Evolutionary conservation across 345 rosid genomes (phyloP).

Genomic region (Gossypium bickii): DNA sequence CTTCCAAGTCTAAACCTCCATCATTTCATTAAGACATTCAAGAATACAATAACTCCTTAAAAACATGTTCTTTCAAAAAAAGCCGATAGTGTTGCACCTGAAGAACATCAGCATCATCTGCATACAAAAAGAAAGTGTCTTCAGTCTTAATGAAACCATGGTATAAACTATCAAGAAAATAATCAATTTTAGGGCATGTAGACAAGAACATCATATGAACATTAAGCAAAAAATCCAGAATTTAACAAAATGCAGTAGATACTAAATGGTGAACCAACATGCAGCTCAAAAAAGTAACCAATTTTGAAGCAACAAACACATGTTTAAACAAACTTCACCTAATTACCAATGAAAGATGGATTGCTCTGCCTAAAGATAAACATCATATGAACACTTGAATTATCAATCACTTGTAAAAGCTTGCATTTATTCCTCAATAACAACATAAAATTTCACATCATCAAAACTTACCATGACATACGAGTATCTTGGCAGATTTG

Average conservation of each 20-base stretch:
- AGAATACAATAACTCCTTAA: conserved; percentile 68
- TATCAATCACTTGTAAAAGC: neutral
- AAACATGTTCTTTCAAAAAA: conserved; percentile 65
- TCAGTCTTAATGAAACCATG: neutral
- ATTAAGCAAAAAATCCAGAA: neutral
- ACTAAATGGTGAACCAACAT: neutral
- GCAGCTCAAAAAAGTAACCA: neutral
- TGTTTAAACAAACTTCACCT: neutral
- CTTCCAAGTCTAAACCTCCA: conserved; percentile 2
- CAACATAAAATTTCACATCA: neutral
- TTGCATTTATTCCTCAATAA: neutral
- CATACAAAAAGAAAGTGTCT: conserved; percentile 10
- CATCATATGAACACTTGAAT: neutral
- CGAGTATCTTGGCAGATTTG: neutral
- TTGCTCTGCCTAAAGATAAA: neutral
- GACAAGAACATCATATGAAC: neutral
- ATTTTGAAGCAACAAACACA: neutral
- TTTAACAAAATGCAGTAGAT: neutral
- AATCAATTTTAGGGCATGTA: neutral
- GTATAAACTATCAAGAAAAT: neutral
- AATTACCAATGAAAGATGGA: neutral
- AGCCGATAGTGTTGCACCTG: conserved; percentile 57
- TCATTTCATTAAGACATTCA: neutral
- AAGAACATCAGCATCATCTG: conserved; percentile 76
- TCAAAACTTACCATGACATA: neutral